A percentile compares a stretch with the other conserved stretches of the same genome.
These are phyloP conservation scores for Plasmodium inui DNA, from an alignment of 169 alveolate genomes.

Conservation along the genomic window DNA sequence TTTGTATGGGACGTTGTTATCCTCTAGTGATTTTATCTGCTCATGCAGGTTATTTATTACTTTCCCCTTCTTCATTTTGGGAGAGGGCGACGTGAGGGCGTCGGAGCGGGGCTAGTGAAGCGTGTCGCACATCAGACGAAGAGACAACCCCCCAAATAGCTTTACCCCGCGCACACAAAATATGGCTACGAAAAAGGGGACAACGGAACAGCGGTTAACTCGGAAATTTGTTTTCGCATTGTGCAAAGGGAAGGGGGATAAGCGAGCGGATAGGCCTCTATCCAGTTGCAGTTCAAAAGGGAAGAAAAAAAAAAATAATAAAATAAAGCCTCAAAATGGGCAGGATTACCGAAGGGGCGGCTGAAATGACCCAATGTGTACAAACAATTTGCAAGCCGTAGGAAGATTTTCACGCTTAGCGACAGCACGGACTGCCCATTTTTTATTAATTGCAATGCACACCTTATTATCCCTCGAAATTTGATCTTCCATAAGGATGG, in stretches of 20 bases:
- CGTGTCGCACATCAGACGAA: neutral
- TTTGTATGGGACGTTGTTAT: constrained; percentile 61
- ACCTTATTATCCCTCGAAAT: neutral
- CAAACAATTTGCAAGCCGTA: neutral
- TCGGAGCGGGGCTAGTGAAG: neutral
- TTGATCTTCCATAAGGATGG: neutral
- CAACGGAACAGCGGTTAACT: neutral
- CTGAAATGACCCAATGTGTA: neutral
- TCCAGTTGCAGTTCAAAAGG: neutral
- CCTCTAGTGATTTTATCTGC: constrained; percentile 56
- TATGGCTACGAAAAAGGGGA: neutral
- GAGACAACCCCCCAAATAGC: neutral
- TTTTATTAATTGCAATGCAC: neutral
- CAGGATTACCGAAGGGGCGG: neutral
- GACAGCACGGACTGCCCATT: neutral
- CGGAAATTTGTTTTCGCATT: neutral
- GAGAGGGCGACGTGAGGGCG: neutral
- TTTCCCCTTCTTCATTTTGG: constrained; percentile 26
- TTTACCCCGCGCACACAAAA: neutral
- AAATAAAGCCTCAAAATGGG: neutral
- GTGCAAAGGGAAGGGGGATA: neutral
- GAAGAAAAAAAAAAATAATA: neutral
- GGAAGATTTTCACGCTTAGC: neutral
- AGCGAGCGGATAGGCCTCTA: neutral
- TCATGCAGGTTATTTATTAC: constrained; percentile 58